phyloP scores from a whole-genome alignment of 2,329 filamentous ascomycete genomes.

The Beauveria varroae region DNA sequence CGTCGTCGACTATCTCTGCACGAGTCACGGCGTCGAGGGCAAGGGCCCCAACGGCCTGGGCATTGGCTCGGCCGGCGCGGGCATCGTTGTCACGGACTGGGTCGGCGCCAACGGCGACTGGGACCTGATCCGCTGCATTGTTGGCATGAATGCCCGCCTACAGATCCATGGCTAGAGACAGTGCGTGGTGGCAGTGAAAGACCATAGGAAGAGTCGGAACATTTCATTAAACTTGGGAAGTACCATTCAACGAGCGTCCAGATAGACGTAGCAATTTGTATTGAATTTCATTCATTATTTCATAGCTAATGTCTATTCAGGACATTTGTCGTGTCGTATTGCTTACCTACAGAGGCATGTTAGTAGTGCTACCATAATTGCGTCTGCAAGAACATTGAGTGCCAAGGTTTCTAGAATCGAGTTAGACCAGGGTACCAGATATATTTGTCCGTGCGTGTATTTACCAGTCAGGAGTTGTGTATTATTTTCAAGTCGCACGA shows the following conservation, averaged over 20 bases:
- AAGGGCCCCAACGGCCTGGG: conserved; percentile 42
- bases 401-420: neutral
- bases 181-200: neutral
- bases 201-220: neutral
- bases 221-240: neutral
- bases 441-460: conserved; percentile 18
- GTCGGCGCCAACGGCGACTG: conserved; percentile 82
- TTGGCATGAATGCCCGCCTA: conserved; percentile 79
- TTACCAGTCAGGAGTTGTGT: conserved; percentile 47
- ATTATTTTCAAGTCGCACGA: conserved; percentile 43
- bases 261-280: conserved; percentile 7
- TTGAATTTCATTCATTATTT: neutral
- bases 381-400: neutral
- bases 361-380: conserved; percentile 2
- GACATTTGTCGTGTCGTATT: neutral
- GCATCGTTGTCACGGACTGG: conserved; percentile 89
- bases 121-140: conserved; percentile 79
- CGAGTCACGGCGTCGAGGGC: conserved; percentile 44
- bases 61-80: conserved; percentile 68
- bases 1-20: conserved; percentile 55
- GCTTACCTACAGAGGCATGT: neutral
- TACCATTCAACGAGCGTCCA: neutral
- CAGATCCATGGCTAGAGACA: conserved; percentile 36
- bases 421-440: neutral
- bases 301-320: neutral